phyloP scores from a whole-genome alignment of 306 rosid genomes.

The Cicer pinnatifidum region DNA sequence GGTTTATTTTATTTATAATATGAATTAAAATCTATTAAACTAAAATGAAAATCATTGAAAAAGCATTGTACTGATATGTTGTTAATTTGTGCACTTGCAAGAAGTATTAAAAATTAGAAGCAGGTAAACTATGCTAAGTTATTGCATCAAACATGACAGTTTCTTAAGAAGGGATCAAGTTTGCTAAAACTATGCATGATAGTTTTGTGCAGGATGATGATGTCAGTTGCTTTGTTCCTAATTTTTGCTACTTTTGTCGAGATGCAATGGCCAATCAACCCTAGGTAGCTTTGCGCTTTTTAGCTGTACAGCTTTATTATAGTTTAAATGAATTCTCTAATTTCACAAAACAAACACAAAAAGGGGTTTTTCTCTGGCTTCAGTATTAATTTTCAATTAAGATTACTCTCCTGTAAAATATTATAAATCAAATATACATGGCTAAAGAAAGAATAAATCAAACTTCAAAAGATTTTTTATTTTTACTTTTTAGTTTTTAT shows the following conservation, averaged over 20 bases:
- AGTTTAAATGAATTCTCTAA: constrained; percentile 8
- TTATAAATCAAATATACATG: background rate
- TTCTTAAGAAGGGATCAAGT: constrained; percentile 12
- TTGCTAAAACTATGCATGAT: background rate
- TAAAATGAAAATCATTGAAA: constrained; percentile 16
- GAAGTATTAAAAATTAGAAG: constrained; percentile 35
- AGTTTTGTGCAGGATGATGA: constrained; percentile 22
- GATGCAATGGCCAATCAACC: constrained; percentile 27
- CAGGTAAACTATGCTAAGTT: constrained; percentile 14
- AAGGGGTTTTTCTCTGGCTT: background rate
- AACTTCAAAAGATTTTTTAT: background rate
- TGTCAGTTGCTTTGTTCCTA: constrained; percentile 33
- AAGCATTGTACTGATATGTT: constrained; percentile 2
- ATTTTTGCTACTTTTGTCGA: constrained; percentile 14
- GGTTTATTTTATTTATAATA: constrained; percentile 25
- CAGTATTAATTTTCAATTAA: constrained; percentile 20
- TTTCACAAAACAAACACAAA: constrained; percentile 1
- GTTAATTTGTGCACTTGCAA: constrained; percentile 16
- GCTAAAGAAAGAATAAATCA: constrained; percentile 8
- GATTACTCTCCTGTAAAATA: constrained; percentile 31
- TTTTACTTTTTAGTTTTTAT: background rate
- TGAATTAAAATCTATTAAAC: constrained; percentile 7
- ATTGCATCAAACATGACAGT: constrained; percentile 15
- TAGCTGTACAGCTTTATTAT: constrained; percentile 1
- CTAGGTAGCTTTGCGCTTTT: constrained; percentile 27